These are phyloP conservation scores for Claviceps sp. DNA, from an alignment of 2,329 filamentous ascomycete genomes.

Conservation along the genomic window DNA sequence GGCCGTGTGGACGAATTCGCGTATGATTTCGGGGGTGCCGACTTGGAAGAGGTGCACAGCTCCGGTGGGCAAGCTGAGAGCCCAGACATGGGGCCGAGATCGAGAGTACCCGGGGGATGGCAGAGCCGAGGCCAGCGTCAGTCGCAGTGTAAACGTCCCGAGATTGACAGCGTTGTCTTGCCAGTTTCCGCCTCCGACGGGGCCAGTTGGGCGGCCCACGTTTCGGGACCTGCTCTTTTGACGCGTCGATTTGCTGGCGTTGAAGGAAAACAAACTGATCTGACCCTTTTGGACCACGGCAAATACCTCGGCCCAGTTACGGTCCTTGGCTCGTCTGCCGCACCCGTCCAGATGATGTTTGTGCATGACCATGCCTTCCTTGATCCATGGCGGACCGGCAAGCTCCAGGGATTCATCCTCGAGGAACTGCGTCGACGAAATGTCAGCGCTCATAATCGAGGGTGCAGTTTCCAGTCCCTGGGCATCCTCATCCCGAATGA, in stretches of 20 bases:
- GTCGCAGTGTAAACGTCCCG: conserved; percentile 74
- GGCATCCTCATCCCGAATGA: conserved; percentile 74
- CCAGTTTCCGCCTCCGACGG: conserved; percentile 95
- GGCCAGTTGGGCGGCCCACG: conserved; percentile 37
- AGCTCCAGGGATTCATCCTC: conserved; percentile 90
- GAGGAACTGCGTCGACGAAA: conserved; percentile 51
- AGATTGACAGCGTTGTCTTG: conserved; percentile 89
- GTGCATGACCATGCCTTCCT: conserved; percentile 90
- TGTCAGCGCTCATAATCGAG: conserved; percentile 46
- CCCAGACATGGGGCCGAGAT: conserved; percentile 82
- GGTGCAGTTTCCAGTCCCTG: conserved; percentile 33
- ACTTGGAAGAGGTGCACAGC: conserved; percentile 98
- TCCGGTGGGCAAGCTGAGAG: conserved; percentile 78
- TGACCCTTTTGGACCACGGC: conserved; percentile 92
- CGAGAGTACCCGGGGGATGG: conserved; percentile 90
- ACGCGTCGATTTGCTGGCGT: conserved; percentile 60
- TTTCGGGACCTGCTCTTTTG: conserved; percentile 47
- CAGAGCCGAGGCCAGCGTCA: conserved; percentile 81
- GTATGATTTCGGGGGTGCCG: conserved; percentile 85
- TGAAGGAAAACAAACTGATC: conserved; percentile 89
- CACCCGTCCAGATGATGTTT: conserved; percentile 89
- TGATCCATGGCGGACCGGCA: conserved; percentile 91
- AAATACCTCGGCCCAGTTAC: conserved; percentile 91
- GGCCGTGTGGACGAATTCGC: conserved; percentile 84
- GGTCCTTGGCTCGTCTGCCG: conserved; percentile 85